Evolutionary conservation across 2,329 filamentous ascomycete genomes (phyloP), one percentile per base, ranked within the genome.

Genomic region (Neofusicoccum kwambonambiense): DNA sequence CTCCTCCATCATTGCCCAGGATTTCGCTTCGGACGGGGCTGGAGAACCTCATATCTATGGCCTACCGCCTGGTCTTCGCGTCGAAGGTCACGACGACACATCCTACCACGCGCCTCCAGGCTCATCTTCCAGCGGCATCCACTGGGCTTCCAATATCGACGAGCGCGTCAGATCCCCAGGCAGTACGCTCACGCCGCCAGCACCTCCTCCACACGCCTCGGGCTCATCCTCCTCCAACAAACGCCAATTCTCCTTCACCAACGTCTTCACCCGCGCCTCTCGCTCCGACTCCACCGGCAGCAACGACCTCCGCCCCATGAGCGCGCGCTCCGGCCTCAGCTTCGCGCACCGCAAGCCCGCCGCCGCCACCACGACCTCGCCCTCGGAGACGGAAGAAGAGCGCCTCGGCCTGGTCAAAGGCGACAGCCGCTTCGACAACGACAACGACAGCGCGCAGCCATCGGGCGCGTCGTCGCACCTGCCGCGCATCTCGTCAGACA

Each of bases 161-260:
- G 72, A 77, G 27, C 79, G 76, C 56, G 76, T 76, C 57, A 80
- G 75, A 68, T 79, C 76, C 66, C 78, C 77, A 67, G 77, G 74
- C 70, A 77, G 39, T 19, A 79, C 77, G 58, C 77, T 83, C 12
- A 79, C 78, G 3, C 83, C 87, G 1, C 89, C 89, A 0, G 76
- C 73, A 64, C 76, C 86, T 3, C 88, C 89, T 1, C 88, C 88
- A 4, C 87, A 82, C 64, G 68, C 75, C 69, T 67, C 77, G 69
- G 67, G 77, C 64, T 42, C 67, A 66, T n/a, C 63, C 68, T 3
- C 71, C 72, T 68, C 75, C 69, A 67, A 77, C 69, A 86, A 90
- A 11, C 86, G 94, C 66, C 92, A 97, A 74, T 99, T 98, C 79
- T 96, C 91, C 17, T 98, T 98, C 82, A 90, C 93, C 69, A 92